These are phyloP conservation scores for Pythium periplocum DNA, from an alignment of 352 stramenopile genomes.

Conservation along the genomic window DNA sequence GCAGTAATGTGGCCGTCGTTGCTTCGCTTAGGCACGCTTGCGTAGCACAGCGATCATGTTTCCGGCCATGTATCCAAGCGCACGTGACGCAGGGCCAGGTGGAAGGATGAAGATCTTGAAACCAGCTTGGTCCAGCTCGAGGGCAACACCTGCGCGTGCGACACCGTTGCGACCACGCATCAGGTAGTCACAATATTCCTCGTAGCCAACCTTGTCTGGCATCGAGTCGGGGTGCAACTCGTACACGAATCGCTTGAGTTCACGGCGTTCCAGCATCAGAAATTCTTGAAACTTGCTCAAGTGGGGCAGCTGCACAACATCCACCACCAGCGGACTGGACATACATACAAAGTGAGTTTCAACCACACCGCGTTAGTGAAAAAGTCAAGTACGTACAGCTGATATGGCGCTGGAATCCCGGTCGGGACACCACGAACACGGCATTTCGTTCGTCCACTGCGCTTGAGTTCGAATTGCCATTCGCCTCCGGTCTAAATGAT, in stretches of 20 bases:
- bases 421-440: conserved; percentile 36
- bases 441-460: conserved; percentile 42
- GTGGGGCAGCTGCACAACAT: conserved; percentile 60
- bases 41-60: conserved; percentile 70
- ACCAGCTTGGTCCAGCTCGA: conserved; percentile 54
- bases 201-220: conserved; percentile 43
- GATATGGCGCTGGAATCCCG: conserved; percentile 16
- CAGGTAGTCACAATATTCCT: conserved; percentile 62
- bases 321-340: conserved; percentile 47
- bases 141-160: conserved; percentile 41
- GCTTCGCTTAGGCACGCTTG: conserved; percentile 1
- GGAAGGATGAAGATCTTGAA: conserved; percentile 80
- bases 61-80: conserved; percentile 65
- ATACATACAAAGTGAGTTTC: conserved; percentile 6
- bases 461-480: conserved; percentile 45
- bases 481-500: conserved; percentile 14
- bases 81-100: conserved; percentile 48
- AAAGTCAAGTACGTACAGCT: conserved; percentile 22
- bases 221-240: conserved; percentile 57
- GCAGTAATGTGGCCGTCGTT: background rate
- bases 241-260: conserved; percentile 55
- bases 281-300: conserved; percentile 57
- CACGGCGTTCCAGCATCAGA: conserved; percentile 48
- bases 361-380: background rate
- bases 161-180: conserved; percentile 40